A percentile compares a stretch with the other conserved stretches of the same genome.
Conservation (phyloP, 2,329 filamentous ascomycete species). For the Byssothecium circinans region DNA sequence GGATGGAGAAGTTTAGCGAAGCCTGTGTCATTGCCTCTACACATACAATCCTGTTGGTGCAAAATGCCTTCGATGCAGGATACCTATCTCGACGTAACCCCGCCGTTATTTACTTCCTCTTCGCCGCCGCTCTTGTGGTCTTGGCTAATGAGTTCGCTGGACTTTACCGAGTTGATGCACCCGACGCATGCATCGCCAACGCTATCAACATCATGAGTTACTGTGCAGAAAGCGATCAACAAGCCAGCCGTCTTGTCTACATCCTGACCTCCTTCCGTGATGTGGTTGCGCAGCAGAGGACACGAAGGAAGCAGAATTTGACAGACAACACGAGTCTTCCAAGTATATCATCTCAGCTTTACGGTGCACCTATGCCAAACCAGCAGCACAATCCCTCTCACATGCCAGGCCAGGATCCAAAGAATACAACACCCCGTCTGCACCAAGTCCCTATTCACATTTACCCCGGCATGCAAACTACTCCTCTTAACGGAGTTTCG, state of each 20-base stretch:
- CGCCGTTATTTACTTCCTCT: conserved; percentile 47
- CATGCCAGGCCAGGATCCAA: conserved; percentile 10
- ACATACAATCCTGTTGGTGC: conserved; percentile 45
- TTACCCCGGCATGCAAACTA: conserved; percentile 39
- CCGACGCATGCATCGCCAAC: conserved; percentile 42
- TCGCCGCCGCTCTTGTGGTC: conserved; percentile 45
- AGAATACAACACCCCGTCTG: conserved; percentile 23
- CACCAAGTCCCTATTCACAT: conserved; percentile 42
- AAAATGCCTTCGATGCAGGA: conserved; percentile 46
- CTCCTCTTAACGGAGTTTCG: conserved; percentile 22
- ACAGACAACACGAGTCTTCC: conserved; percentile 27
- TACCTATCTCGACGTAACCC: conserved; percentile 45
- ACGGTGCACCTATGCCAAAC: conserved; percentile 23
- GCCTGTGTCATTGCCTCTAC: conserved; percentile 47
- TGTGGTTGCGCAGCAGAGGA: conserved; percentile 37
- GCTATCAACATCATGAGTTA: conserved; percentile 46
- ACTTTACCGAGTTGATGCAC: conserved; percentile 37
- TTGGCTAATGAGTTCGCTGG: conserved; percentile 45
- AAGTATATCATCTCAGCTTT: conserved; percentile 39
- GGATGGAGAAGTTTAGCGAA: conserved; percentile 54
- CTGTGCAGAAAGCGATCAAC: conserved; percentile 45
- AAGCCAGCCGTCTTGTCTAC: conserved; percentile 43
- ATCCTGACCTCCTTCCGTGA: conserved; percentile 44
- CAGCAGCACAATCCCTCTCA: conserved; percentile 6
- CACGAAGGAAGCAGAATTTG: conserved; percentile 29